Evolutionary conservation across 2,329 filamentous ascomycete species (phyloP).

Genomic region (Fusarium sp.): DNA sequence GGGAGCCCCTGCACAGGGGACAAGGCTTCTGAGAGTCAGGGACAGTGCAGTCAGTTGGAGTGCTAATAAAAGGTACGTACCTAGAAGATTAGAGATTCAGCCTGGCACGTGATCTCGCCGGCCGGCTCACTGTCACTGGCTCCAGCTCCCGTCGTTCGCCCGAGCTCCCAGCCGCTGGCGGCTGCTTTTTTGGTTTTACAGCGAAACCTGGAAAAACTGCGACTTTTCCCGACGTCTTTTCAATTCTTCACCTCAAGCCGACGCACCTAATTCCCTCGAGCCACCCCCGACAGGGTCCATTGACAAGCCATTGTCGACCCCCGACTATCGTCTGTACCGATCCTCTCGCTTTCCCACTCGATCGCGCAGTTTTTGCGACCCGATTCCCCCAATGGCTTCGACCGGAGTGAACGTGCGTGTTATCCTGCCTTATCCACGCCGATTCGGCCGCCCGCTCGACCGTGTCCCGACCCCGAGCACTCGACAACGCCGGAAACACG

Average conservation of each 20-base stretch:
- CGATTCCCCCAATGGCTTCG: conserved; percentile 68
- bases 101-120: conserved; percentile 42
- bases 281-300: conserved; percentile 58
- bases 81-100: conserved; percentile 5
- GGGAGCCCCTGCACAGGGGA: conserved; percentile 26
- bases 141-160: conserved; percentile 42
- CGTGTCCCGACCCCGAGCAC: conserved; percentile 35
- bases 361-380: conserved; percentile 57
- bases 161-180: conserved; percentile 50
- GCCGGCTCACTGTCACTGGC: conserved; percentile 39
- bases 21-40: conserved; percentile 2
- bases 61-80: conserved; percentile 15
- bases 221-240: conserved; percentile 61
- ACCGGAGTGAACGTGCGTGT: conserved; percentile 76
- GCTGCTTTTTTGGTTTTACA: conserved; percentile 30
- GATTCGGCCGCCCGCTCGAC: conserved; percentile 42
- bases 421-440: conserved; percentile 41
- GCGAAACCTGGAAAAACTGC: conserved; percentile 56
- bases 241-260: conserved; percentile 56
- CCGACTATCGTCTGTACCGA: conserved; percentile 50
- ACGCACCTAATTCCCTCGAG: conserved; percentile 56
- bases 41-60: background rate
- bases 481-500: conserved; percentile 29
- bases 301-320: conserved; percentile 57
- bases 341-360: conserved; percentile 52